Evolutionary conservation across 208 protist species (phyloP), one percentile per base, ranked within the genome.

Genomic region (Wallacemonas sp.): DNA sequence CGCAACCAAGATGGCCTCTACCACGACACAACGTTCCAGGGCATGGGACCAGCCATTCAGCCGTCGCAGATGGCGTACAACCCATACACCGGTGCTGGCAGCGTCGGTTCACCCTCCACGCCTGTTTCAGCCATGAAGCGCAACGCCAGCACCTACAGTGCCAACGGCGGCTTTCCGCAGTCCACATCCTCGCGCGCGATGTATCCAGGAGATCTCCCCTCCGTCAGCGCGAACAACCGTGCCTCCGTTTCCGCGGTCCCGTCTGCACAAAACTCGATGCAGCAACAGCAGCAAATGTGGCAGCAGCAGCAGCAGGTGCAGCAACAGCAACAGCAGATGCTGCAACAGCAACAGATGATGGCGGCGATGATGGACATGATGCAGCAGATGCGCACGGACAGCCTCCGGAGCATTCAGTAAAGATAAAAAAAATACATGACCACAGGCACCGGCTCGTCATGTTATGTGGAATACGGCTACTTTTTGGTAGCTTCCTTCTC

Each of bases 361-460:
- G 61, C 68, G 33, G 36, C 56, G 16, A 79, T 83, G 72, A 72
- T 83, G 72, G 32, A 52, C 12, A 73, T 74, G 68, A 70, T 83
- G 76, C 71, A 82, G 68, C 58, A 82, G 38, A 60, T 76, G 43
- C 52, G 52, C 32, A 58, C 52, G 12, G 52, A 58, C 5, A 58
- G 52, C 32, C 9, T 58, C 29, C 52, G 52, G 29, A 58, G 52
- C 52, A 48, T 47, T 54, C 57, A 66, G 30, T 69, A 74, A 32
- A 34, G 61, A 17, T 32, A 21, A n/a, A 29, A 68, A 6, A 48
- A 65, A 32, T n/a, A n/a, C n/a, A n/a, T n/a, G n/a, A n/a, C n/a
- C n/a, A n/a, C n/a, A n/a, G n/a, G n/a, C n/a, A n/a, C n/a, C n/a
- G n/a, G n/a, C n/a, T n/a, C n/a, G n/a, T n/a, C n/a, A n/a, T n/a